Evolutionary conservation across 2,329 filamentous ascomycete species (phyloP).

Genomic region (Blumeriella jaapii): DNA sequence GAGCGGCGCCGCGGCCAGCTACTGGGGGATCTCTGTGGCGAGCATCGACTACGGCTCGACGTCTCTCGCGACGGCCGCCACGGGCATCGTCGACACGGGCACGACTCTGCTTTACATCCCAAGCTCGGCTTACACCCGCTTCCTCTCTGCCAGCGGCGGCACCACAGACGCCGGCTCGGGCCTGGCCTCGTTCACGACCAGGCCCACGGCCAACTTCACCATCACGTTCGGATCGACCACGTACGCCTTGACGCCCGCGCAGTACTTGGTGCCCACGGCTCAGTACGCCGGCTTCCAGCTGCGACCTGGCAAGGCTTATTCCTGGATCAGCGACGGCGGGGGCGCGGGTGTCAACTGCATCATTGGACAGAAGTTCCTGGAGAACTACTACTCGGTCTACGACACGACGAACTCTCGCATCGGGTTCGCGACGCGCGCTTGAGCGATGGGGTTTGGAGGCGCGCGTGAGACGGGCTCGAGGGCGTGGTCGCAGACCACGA

Average conservation of each 20-base stretch:
- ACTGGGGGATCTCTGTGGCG: conserved; percentile 63
- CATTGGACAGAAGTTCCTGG: conserved; percentile 26
- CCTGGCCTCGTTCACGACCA: conserved; percentile 19
- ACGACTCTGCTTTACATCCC: conserved; percentile 70
- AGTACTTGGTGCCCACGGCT: conserved; percentile 22
- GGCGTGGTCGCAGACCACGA: too few relatives aligned
- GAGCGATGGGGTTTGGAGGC: conserved; percentile 4
- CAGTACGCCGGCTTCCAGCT: conserved; percentile 21
- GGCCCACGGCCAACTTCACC: conserved; percentile 24
- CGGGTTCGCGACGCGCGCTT: conserved; percentile 19
- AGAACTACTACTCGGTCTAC: conserved; percentile 26
- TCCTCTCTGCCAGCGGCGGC: conserved; percentile 23
- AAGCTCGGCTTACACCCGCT: conserved; percentile 21
- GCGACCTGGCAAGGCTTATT: conserved; percentile 22
- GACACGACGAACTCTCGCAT: conserved; percentile 19
- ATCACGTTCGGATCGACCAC: conserved; percentile 24
- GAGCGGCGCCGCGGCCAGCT: conserved; percentile 37
- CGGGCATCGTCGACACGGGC: conserved; percentile 70
- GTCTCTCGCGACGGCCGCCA: conserved; percentile 31
- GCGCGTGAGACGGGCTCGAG: too few relatives aligned
- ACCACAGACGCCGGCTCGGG: conserved; percentile 20
- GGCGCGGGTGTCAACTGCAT: conserved; percentile 22
- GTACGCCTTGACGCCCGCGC: conserved; percentile 22
- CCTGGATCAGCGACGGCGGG: conserved; percentile 24
- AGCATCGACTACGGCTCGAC: conserved; percentile 45